Evolutionary conservation across 768 basidiomycete species (phyloP), one percentile per base, ranked within the genome.

Genomic region (Suillus hirtellus): DNA sequence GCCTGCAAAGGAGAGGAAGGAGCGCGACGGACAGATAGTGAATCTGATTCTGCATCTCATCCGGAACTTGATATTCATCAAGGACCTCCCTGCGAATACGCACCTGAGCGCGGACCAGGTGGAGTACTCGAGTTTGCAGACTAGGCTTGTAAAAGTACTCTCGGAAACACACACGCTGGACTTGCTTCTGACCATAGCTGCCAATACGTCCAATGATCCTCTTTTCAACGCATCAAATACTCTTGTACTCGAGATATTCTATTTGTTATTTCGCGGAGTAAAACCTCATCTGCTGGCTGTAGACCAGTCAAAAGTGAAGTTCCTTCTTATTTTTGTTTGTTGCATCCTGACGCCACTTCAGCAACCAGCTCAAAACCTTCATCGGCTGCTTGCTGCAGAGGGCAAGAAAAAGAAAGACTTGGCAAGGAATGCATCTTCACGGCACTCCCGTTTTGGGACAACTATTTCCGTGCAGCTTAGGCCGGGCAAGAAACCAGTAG

Each of bases 401-500:
- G 86, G 86, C 65, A 84, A 83, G 62, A 80, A 80, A 47, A 89
- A 87, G 64, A 81, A 82, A 40, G 81, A 86, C 60, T 72, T 83
- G 31, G 80, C 85, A 0, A 82, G 86, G 55, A 78, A 81, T 55
- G 79, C 84, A 5, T 76, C 88, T 59, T 92, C 94, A 24, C 85
- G 97, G 38, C 97, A 99, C 77, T 94, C 95, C 31, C 88, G 96
- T 55, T 99, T 99, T 75, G 97, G 97, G 1, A 99, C 97, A 2
- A 99, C 96, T 10, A 89, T 99, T 66, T 79, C 90, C 24, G 89
- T 99, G 60, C 85, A 82, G 65, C 79, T 91, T 49, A 90, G 88
- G 63, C 74, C 87, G 15, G 84, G 82, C 66, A 86, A 84, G 73
- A 80, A 77, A 60, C 70, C 43, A 38, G 69, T 63, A 37, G 52